Evolutionary conservation across 305 asterid species (phyloP).

Genomic region (Fraxinus dipetala): DNA sequence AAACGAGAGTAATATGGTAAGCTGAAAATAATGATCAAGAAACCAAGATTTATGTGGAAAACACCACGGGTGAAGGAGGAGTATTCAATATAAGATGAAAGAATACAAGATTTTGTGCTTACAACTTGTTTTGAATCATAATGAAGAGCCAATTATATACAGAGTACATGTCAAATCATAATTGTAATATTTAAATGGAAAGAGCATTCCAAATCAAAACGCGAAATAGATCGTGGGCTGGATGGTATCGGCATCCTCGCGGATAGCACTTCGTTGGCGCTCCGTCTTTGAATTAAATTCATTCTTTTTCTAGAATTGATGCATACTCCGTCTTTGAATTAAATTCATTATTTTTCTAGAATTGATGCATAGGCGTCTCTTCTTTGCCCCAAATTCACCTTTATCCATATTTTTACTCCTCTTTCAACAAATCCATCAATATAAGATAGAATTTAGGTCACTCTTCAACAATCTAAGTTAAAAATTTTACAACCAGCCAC

Average conservation of each 20-base stretch:
- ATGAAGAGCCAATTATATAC: background rate
- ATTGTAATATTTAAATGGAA: background rate
- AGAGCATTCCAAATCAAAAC: background rate
- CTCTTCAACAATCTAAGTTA: background rate
- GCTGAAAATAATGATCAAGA: background rate
- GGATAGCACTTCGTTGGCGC: background rate
- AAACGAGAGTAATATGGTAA: background rate
- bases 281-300: background rate
- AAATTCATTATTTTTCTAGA: background rate
- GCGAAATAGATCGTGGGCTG: background rate
- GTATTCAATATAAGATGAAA: background rate
- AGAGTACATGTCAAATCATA: background rate
- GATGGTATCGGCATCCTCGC: background rate
- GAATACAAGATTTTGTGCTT: background rate
- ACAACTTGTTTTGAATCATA: background rate
- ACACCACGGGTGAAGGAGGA: background rate
- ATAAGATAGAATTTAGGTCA: background rate
- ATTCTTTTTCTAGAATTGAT: background rate
- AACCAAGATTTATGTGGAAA: background rate
- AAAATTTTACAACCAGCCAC: background rate
- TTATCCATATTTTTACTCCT: background rate
- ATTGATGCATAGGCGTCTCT: background rate
- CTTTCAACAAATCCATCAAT: too few species aligned
- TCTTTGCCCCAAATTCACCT: background rate
- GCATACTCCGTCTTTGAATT: background rate